Base-by-base conservation (phyloP, 495 filamentous ascomycete species). In the Hypoxylon cercidicola region DNA sequence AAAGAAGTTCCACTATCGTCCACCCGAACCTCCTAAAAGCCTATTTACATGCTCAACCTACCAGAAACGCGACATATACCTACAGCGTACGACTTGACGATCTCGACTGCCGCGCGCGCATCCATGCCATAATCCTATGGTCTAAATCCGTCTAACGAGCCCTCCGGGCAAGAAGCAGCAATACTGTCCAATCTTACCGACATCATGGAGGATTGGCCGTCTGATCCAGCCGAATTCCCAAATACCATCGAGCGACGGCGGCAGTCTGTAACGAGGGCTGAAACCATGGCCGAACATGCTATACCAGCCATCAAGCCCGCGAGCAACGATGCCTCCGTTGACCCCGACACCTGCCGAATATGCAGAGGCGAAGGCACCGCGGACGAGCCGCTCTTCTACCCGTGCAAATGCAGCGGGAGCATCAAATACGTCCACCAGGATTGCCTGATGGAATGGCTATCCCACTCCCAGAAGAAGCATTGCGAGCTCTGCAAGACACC, bases 401-500 rank as follows among this genome's bases (percentile, higher is more conserved):
- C 95, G 2, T 99, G 95, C 86, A 97, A 96, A 79, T 99, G 95
- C 79, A 97, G 91, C 72, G 95, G 95, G 13, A 97, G 93, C 76
- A 99, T 99, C 77, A 97, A 97, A 76, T 93, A 90, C 70, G 95
- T 99, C 49, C 95, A 99, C 78, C 95, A 99, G 75, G 89, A 93
- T 66, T 99, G 95, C 74, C 79, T 99, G 73, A 96, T 98, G 85
- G 93, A 97, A 79, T 99, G 95, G 95, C 80, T 99, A 16, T 90
- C 92, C 20, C 95, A 99, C 74, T 97, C 93, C 1, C 93, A 97
- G 74, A 98, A 97, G 85, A 97, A 97, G 75, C 90, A 98, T 82
- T 99, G 95, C 80, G 95, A 99, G 81, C 87, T 99, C 13, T 99
- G 95, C 87, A 98, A 98, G 76, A 99, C 96, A 18, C 87, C 92